phyloP scores from a whole-genome alignment of 495 filamentous ascomycete species.

The Acidomyces sp. region DNA sequence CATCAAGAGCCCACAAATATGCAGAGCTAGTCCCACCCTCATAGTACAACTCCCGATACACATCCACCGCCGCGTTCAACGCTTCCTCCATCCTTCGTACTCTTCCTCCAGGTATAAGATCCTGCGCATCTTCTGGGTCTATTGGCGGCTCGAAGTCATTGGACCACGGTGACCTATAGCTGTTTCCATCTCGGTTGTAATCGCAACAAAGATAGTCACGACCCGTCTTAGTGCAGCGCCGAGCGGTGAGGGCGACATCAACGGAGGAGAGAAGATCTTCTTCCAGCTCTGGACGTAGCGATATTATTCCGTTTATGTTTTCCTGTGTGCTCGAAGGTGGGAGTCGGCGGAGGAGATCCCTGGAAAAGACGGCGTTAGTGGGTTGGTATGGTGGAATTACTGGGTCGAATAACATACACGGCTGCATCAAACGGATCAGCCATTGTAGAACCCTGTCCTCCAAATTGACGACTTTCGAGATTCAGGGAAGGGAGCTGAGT shows the following conservation, averaged over 20 bases:
- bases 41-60: slow-evolving; percentile 96
- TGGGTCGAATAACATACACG: slow-evolving; percentile 34
- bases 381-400: slow-evolving; percentile 17
- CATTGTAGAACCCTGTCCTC: too few species aligned
- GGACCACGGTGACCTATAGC: slow-evolving; percentile 92
- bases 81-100: slow-evolving; percentile 86
- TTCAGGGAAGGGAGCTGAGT: too few species aligned
- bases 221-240: slow-evolving; percentile 72
- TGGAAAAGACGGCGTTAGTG: slow-evolving; percentile 34
- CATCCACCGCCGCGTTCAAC: slow-evolving; percentile 91
- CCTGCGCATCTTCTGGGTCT: slow-evolving; percentile 39
- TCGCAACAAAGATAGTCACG: slow-evolving; percentile 97
- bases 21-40: slow-evolving; percentile 90
- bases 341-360: slow-evolving; percentile 95
- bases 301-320: slow-evolving; percentile 75
- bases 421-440: slow-evolving; percentile 44
- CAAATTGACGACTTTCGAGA: too few species aligned
- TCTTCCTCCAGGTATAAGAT: slow-evolving; percentile 28
- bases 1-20: slow-evolving; percentile 97
- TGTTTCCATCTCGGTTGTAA: slow-evolving; percentile 98
- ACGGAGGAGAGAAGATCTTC: slow-evolving; percentile 97
- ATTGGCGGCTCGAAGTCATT: slow-evolving; percentile 92
- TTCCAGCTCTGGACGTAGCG: slow-evolving; percentile 75
- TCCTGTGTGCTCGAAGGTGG: slow-evolving; percentile 78
- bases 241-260: slow-evolving; percentile 82